phyloP scores from a whole-genome alignment of 1,284 basidiomycete species.

The Mycena citricolor region DNA sequence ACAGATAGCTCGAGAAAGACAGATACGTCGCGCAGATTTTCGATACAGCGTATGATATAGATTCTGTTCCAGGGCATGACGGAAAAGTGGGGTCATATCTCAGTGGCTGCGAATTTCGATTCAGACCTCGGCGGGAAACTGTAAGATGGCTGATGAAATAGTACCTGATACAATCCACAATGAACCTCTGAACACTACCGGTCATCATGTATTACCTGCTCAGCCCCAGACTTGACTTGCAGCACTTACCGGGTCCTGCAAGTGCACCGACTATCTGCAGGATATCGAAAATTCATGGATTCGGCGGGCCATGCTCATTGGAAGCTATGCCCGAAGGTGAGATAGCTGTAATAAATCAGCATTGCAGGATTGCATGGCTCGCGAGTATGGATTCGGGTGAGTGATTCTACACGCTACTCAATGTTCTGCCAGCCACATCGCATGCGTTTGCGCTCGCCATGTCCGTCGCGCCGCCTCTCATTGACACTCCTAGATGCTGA shows the following conservation, averaged over 20 bases:
- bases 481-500: not conserved
- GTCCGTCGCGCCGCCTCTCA: conserved; percentile 8
- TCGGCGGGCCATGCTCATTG: conserved; percentile 21
- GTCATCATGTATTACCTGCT: too few species aligned
- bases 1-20: too few species aligned
- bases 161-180: too few species aligned
- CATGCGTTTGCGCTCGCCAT: conserved; percentile 24
- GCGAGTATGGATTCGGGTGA: conserved; percentile 25
- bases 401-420: not conserved
- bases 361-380: not conserved
- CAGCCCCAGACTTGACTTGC: conserved; percentile 18
- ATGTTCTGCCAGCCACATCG: conserved; percentile 19
- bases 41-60: too few species aligned
- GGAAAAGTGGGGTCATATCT: too few species aligned
- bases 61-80: too few species aligned
- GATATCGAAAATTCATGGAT: conserved; percentile 20
- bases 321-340: conserved; percentile 24
- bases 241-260: conserved; percentile 17
- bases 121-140: too few species aligned
- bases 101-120: too few species aligned
- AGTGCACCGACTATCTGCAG: conserved; percentile 10
- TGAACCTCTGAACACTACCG: not conserved
- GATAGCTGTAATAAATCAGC: not conserved
- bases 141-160: too few species aligned
- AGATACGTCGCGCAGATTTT: too few species aligned